phyloP scores from a whole-genome alignment of 1,284 basidiomycete species.

The Cutaneotrichosporon sp. region DNA sequence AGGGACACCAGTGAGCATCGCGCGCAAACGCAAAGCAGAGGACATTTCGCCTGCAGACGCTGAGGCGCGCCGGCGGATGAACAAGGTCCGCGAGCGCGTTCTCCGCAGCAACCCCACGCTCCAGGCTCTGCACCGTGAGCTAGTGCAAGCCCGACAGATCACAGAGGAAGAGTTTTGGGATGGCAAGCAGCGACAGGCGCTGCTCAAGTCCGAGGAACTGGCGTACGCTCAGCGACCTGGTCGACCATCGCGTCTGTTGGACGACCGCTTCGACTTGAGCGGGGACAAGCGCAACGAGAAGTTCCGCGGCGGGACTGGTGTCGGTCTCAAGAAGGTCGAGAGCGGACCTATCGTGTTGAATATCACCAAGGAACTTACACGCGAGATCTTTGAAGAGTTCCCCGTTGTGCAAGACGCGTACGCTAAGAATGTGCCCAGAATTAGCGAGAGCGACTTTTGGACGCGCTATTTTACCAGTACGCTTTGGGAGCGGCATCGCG shows the following conservation, averaged over 20 bases:
- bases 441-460: conserved; percentile 92
- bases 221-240: conserved; percentile 67
- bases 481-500: conserved; percentile 89
- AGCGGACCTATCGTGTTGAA: conserved; percentile 57
- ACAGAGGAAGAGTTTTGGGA: conserved; percentile 94
- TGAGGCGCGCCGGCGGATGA: conserved; percentile 49
- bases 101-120: conserved; percentile 73
- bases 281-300: conserved; percentile 30
- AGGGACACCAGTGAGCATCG: conserved; percentile 21
- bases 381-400: conserved; percentile 97
- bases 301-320: conserved; percentile 45
- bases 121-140: conserved; percentile 73
- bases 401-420: conserved; percentile 91
- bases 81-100: conserved; percentile 64
- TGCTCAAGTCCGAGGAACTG: conserved; percentile 67
- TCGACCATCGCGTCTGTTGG: conserved; percentile 79
- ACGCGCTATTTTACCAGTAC: conserved; percentile 92
- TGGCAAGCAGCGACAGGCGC: conserved; percentile 68
- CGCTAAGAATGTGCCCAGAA: conserved; percentile 78
- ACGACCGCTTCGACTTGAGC: conserved; percentile 75
- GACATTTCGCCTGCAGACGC: conserved; percentile 18
- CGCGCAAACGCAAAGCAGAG: conserved; percentile 22
- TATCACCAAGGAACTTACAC: conserved; percentile 86
- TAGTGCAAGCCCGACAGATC: conserved; percentile 80
- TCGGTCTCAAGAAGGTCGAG: conserved; percentile 58